phyloP scores from a whole-genome alignment of 2,329 filamentous ascomycete species.

The Sporothrix variecibatus region DNA sequence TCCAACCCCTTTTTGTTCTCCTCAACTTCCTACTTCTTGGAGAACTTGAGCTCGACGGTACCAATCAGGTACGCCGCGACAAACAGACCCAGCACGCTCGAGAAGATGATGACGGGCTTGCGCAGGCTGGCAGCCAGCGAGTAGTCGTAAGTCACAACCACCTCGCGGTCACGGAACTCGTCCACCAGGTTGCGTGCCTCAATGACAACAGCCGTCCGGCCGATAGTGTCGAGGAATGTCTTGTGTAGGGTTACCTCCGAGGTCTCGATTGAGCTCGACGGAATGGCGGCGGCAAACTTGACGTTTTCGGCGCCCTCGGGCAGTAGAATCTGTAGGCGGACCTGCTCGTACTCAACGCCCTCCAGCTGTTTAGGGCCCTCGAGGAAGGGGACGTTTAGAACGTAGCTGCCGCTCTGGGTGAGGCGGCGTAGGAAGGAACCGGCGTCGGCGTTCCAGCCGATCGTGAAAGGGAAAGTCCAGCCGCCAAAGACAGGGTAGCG shows the following conservation, averaged over 20 bases:
- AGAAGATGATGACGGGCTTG: slow-evolving; percentile 83
- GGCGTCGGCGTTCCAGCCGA: slow-evolving; percentile 92
- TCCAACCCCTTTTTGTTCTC: background rate
- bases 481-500: slow-evolving; percentile 95
- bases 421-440: slow-evolving; percentile 72
- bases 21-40: slow-evolving; percentile 33
- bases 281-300: slow-evolving; percentile 73
- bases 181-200: slow-evolving; percentile 86
- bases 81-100: slow-evolving; percentile 73
- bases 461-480: slow-evolving; percentile 97
- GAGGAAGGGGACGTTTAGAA: slow-evolving; percentile 88
- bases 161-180: slow-evolving; percentile 78
- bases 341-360: slow-evolving; percentile 80
- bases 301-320: slow-evolving; percentile 89
- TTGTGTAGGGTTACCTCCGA: slow-evolving; percentile 66
- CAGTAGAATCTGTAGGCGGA: slow-evolving; percentile 79
- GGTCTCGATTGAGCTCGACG: slow-evolving; percentile 60
- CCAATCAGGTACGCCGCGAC: slow-evolving; percentile 72
- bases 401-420: slow-evolving; percentile 64
- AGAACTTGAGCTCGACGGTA: slow-evolving; percentile 78
- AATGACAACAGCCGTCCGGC: slow-evolving; percentile 79
- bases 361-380: slow-evolving; percentile 86
- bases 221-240: slow-evolving; percentile 92
- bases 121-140: slow-evolving; percentile 71
- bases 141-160: slow-evolving; percentile 88